Conservation (phyloP, 768 basidiomycete genomes). For the Lactarius psammicola region DNA sequence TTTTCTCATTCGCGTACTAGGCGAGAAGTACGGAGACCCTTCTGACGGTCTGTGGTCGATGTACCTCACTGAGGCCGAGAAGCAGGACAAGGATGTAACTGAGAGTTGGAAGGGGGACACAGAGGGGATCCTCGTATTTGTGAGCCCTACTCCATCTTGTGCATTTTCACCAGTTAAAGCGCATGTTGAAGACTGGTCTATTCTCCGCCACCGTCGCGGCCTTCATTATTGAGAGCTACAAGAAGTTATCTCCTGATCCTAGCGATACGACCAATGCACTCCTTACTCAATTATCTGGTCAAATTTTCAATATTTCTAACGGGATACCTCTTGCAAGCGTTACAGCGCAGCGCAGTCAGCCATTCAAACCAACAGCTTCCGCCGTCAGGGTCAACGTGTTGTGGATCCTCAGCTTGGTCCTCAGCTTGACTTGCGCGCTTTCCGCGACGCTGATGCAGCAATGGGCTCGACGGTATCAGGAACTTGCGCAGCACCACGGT, state of each 20-base stretch:
- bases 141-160: not conserved
- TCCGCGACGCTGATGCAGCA: too few relatives aligned
- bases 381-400: not conserved
- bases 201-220: conserved; percentile 6
- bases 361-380: not conserved
- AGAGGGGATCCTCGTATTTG: not conserved
- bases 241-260: too few relatives aligned
- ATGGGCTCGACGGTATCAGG: not conserved
- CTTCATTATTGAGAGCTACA: conserved; percentile 6
- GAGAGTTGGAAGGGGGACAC: conserved; percentile 3
- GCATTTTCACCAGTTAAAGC: not conserved
- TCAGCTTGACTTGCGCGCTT: too few relatives aligned
- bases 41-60: not conserved
- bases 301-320: not conserved
- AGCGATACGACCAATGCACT: too few relatives aligned
- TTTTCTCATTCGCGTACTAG: not conserved
- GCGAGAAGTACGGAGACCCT: not conserved
- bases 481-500: not conserved
- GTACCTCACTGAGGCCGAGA: not conserved
- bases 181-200: not conserved
- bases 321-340: too few relatives aligned
- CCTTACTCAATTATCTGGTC: conserved; percentile 10
- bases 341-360: not conserved
- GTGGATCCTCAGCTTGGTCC: too few relatives aligned
- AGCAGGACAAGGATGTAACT: not conserved